Base-by-base conservation (phyloP, 805 yeast genomes). In the Lachancea meyersii region DNA sequence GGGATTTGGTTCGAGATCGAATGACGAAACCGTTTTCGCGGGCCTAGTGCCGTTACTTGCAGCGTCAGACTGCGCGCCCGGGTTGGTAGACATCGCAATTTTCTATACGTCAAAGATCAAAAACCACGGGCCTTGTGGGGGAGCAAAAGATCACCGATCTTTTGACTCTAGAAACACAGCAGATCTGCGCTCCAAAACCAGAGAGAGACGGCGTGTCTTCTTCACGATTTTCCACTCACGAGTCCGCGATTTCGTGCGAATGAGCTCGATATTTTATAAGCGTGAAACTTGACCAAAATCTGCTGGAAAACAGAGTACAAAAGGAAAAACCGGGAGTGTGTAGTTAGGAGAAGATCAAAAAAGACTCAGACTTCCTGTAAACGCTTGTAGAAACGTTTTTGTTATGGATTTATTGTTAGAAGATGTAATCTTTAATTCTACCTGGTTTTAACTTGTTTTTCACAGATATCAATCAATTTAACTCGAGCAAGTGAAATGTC, bases 1-100 rank as follows among this genome's bases (percentile, higher is more conserved):
- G 4, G 97, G 97, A 56, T 91, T 91, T 8, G 93, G 96, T 62
- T 93, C 98, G 45, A 88, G 69, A 47, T 82, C 91, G 54, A 86
- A 76, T 31, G 86, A 52, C 1, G 65, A 58, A 28, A 53, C 53
- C 35, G 16, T 22, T 17, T 13, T 22, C 14, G 19, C 37, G 9
- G 37, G n/a, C 6, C 19, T 23, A 13, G 31, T 14, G 26, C 20
- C 41, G 24, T 35, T 17, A 13, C 28, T 35, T 38, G 34, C 31
- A 17, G 26, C 28, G n/a, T 31, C 42, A 21, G 36, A 8, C 10
- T 22, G 26, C 7, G 10, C 24, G 10, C 20, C 26, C 3, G 40
- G 14, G 5, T 26, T 5, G 28, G 5, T 10, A 10, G 28, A 11
- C 28, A 26, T 26, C 13, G 28, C 5, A 11, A 26, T 26, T 26